Evolutionary conservation across 2,329 filamentous ascomycete species (phyloP), one percentile per base, ranked within the genome.

Genomic region (Drechslerella stenobrocha): DNA sequence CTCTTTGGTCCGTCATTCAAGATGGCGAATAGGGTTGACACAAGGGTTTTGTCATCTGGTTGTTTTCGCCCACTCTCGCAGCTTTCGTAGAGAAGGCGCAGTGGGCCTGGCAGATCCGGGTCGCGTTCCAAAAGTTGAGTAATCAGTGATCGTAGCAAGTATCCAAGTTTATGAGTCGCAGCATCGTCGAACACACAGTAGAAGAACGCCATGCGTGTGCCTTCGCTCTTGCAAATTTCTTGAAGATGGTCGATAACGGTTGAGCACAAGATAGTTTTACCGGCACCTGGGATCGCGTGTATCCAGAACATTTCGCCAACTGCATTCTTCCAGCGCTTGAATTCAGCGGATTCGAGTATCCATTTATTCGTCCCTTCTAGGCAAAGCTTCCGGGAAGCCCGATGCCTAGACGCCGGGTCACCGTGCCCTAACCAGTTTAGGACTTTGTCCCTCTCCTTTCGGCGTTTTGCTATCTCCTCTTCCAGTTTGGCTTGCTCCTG

Each of bases 71-170:
- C 52, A 24, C 28, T 11, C 13, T 55, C 40, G 44, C 52, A 55
- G 26, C 46, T 30, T 45, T 55, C 40, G 26, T 55, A 55, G n/a
- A 55, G 40, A 4, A 22, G 24, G n/a, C 52, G 52, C 6, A 0
- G 69, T 55, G 8, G 70, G 70, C 1, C 45, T 47, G 3, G 50
- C 34, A 37, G 37, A 40, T 20, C 50, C 13, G 11, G 13, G n/a
- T 34, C 22, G 26, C 46, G 46, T 55, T 55, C 52, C 9, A 40
- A 67, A 2, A 73, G 57, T 32, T 75, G 71, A 18, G 72, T 72
- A 11, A 75, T 59, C 15, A 75, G 60, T 35, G 73, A 74, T 40
- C 72, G 73, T 51, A 75, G 70, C n/a, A 75, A 66, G 45, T 74
- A 74, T 32, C 69, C 46, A 0, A 72, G 57, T n/a, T 70, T 67